A percentile compares a stretch with the other conserved stretches of the same genome.
phyloP scores from a whole-genome alignment of 2,329 filamentous ascomycete species.

The Scedosporium aurantiacum region DNA sequence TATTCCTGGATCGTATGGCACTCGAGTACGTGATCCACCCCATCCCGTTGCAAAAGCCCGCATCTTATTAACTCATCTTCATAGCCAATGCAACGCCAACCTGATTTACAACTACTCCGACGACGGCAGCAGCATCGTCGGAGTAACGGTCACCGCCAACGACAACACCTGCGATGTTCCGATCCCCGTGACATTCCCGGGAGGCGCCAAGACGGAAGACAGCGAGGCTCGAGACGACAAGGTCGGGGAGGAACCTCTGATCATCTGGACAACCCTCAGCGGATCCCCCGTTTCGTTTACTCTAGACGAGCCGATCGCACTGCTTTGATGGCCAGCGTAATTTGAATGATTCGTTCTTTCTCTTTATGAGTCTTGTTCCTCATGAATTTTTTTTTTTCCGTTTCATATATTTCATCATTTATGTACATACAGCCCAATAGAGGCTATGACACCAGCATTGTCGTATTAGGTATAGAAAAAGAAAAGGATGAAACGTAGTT shows the following conservation, averaged over 20 bases:
- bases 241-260: conserved; percentile 41
- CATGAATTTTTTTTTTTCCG: neutral
- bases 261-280: conserved; percentile 35
- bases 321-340: neutral
- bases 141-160: conserved; percentile 36
- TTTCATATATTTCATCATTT: too few species aligned
- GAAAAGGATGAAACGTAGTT: neutral
- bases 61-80: neutral
- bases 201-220: conserved; percentile 27
- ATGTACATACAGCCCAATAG: neutral
- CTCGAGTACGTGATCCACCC: conserved; percentile 25
- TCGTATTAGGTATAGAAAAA: neutral
- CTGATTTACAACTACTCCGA: conserved; percentile 32
- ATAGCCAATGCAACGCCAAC: conserved; percentile 31
- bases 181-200: conserved; percentile 44
- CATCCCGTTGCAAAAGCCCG: neutral
- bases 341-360: neutral
- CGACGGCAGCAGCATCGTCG: conserved; percentile 31
- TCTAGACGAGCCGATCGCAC: conserved; percentile 8
- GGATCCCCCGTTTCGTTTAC: conserved; percentile 33
- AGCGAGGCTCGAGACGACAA: conserved; percentile 34
- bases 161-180: conserved; percentile 38
- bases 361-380: neutral
- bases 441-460: neutral
- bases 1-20: conserved; percentile 40